These are phyloP conservation scores for Lathyrus tuberosus DNA, from an alignment of 306 rosid species.

Conservation along the genomic window DNA sequence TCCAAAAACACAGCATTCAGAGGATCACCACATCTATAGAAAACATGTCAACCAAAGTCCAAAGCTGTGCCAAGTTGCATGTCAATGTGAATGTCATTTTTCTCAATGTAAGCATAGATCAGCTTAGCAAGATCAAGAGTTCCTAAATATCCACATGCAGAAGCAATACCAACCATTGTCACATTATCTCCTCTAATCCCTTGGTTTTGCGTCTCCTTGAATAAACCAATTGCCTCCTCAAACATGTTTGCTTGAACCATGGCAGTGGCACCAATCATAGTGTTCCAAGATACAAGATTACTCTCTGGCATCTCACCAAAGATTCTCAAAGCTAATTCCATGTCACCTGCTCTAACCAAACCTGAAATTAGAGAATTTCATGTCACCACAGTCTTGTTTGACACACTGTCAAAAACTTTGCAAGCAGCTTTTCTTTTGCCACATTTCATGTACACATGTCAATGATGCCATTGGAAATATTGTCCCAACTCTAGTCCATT, in stretches of 20 bases:
- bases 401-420: conserved; percentile 53
- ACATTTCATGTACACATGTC: conserved; percentile 82
- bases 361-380: conserved; percentile 82
- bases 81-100: too few species aligned
- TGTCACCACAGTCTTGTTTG: conserved; percentile 64
- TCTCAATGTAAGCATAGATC: too few species aligned
- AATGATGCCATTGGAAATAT: too few species aligned
- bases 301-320: conserved; percentile 63
- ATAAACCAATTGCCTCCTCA: conserved; percentile 66
- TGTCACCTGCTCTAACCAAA: conserved; percentile 54
- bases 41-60: too few species aligned
- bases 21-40: too few species aligned
- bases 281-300: conserved; percentile 82
- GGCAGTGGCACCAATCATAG: conserved; percentile 55
- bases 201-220: conserved; percentile 64
- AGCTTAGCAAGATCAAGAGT: too few species aligned
- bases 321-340: conserved; percentile 56
- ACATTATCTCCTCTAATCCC: conserved; percentile 24
- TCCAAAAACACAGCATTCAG: too few species aligned
- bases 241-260: conserved; percentile 68
- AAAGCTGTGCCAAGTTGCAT: too few species aligned
- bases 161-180: too few species aligned
- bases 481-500: conserved; percentile 71
- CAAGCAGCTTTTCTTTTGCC: conserved; percentile 62
- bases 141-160: too few species aligned